phyloP scores from a whole-genome alignment of 345 rosid species.

The Laguncularia racemosa region DNA sequence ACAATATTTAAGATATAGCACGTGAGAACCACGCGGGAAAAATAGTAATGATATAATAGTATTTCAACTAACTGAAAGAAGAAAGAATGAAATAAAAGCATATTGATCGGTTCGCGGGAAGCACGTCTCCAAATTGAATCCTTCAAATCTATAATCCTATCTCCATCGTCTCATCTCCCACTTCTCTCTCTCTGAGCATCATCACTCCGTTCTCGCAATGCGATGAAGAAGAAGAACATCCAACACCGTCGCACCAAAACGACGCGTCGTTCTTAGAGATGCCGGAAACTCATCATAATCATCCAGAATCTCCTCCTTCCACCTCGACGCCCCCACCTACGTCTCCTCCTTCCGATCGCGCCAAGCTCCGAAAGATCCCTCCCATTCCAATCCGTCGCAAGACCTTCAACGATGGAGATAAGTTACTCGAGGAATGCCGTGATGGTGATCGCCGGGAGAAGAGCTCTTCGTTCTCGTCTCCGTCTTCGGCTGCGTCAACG shows the following conservation, averaged over 20 bases:
- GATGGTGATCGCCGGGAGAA: background rate
- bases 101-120: conserved; percentile 13
- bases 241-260: background rate
- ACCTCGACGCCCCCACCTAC: conserved; percentile 10
- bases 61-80: no score
- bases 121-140: conserved; percentile 12
- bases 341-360: conserved; percentile 15
- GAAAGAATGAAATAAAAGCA: background rate
- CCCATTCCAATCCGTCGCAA: conserved; percentile 37
- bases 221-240: conserved; percentile 3
- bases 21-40: background rate
- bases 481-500: conserved; percentile 15
- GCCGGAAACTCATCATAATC: background rate
- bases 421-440: conserved; percentile 6
- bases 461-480: background rate
- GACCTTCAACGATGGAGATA: conserved; percentile 8
- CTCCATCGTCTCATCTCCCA: conserved; percentile 8
- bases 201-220: background rate
- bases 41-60: no score
- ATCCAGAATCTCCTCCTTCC: conserved; percentile 3
- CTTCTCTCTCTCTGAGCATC: conserved; percentile 3
- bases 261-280: conserved; percentile 7
- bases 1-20: no score
- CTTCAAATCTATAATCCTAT: conserved; percentile 1
- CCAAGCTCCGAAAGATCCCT: conserved; percentile 65